Conservation (phyloP, 139 green algal genomes). For the Zygnema cylindricum region DNA sequence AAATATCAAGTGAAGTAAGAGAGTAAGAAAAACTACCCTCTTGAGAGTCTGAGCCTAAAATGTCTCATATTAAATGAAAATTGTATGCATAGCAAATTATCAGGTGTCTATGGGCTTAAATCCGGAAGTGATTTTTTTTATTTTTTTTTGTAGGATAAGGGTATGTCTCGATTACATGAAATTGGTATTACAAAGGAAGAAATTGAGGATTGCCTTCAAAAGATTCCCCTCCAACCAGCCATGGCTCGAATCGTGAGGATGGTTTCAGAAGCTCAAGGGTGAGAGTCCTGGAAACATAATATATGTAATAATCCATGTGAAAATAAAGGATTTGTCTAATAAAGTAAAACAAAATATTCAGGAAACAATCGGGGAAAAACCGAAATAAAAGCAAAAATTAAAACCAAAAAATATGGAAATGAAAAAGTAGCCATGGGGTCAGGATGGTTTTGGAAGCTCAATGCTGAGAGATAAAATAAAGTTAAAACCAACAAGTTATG, state of each 20-base stretch:
- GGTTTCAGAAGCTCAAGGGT: neutral
- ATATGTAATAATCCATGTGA: neutral
- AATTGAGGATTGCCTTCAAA: constrained; percentile 3
- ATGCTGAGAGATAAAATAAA: too few relatives aligned
- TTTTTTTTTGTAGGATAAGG: constrained; percentile 23
- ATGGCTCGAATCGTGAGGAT: constrained; percentile 18
- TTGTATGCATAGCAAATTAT: too few relatives aligned
- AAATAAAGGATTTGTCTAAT: neutral
- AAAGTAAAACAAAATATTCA: neutral
- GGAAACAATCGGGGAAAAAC: neutral
- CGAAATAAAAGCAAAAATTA: neutral
- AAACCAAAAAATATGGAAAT: neutral
- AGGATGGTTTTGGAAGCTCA: too few relatives aligned
- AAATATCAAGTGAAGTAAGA: too few relatives aligned
- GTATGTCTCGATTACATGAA: constrained; percentile 11
- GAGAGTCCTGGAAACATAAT: neutral
- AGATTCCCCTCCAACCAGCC: constrained; percentile 20
- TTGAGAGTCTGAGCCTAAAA: too few relatives aligned
- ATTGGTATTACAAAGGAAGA: constrained; percentile 11
- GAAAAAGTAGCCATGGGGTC: neutral
- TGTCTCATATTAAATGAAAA: too few relatives aligned
- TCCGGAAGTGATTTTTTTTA: too few relatives aligned
- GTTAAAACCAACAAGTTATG: constrained; percentile 29
- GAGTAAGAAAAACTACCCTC: too few relatives aligned
- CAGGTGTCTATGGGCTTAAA: too few relatives aligned